Conservation (phyloP, 139 green algal species). For the Coelastrella sp. region DNA sequence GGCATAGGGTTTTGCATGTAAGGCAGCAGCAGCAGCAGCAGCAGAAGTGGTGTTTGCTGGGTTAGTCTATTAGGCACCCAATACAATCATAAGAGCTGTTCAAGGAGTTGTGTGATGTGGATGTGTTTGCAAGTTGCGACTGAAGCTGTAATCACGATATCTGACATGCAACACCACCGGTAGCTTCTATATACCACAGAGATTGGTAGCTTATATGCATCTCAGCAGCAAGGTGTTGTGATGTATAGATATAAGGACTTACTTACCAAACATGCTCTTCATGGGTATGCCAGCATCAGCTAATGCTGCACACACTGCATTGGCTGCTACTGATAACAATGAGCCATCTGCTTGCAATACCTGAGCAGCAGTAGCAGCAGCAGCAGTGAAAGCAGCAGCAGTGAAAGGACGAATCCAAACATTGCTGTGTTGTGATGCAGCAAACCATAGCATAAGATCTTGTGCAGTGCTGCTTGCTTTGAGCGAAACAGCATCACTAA, state of each 20-base stretch:
- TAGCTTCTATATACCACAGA: too few species aligned
- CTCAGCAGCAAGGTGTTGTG: too few species aligned
- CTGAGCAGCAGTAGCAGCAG: slow-evolving; percentile 53
- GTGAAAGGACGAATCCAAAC: too few species aligned
- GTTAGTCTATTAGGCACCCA: not conserved
- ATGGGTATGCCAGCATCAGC: slow-evolving; percentile 80
- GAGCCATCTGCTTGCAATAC: slow-evolving; percentile 74
- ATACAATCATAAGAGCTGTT: not conserved
- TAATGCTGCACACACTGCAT: slow-evolving; percentile 77
- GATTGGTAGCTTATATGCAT: too few species aligned
- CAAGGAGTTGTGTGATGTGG: not conserved
- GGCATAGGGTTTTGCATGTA: not conserved
- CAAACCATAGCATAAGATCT: too few species aligned
- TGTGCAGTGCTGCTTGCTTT: too few species aligned
- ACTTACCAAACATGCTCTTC: slow-evolving; percentile 66
- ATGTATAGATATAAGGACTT: too few species aligned
- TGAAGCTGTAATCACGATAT: not conserved
- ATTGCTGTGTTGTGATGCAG: too few species aligned
- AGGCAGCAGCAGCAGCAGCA: not conserved
- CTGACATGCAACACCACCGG: too few species aligned
- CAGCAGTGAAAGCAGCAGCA: slow-evolving; percentile 10
- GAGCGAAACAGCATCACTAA: too few species aligned
- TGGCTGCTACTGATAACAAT: slow-evolving; percentile 74
- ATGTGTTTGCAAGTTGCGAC: not conserved
- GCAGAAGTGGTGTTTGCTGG: not conserved